Base-by-base conservation (phyloP, 352 stramenopile genomes). In the Thalassiosira mediterranea region DNA sequence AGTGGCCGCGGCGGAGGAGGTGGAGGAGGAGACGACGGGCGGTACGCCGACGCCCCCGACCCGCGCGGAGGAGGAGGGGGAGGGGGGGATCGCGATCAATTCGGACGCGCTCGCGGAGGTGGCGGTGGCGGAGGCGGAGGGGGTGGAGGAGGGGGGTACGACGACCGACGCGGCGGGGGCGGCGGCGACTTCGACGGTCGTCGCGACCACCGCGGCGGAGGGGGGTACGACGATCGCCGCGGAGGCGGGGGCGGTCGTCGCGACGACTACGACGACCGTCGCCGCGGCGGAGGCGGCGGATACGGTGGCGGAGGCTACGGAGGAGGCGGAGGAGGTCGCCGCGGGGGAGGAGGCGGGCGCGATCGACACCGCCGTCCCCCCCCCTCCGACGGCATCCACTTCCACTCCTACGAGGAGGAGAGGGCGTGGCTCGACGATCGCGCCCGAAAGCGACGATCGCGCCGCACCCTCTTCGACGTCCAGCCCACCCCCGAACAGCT, bases 381-480 rank as follows among this genome's bases (percentile, higher is more conserved):
- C 17, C 52, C 61, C 17, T 51, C 51, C 48, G 44, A 37, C 44
- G 49, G 66, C 17, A 65, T 64, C 31, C 38, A 74, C 38, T 76
- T 73, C 37, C 68, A 85, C 25, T 91, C 84, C 4, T 90, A 77
- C 37, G 80, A 91, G 79, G 84, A 93, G 67, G 87, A 93, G 79
- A 56, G 63, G 21, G 83, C 79, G 0, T 93, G 84, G 84, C 75
- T 89, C 2, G 70, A 86, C 19, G 75, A 89, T 13, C 79, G 84
- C 34, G 74, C 84, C 25, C 60, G 83, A 7, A 88, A 88, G 53
- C 74, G 87, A n/a, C 65, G 79, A n/a, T 62, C 68, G 0, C 66
- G 87, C 21, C 66, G 72, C 28, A 81, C 61, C 37, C 71, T 84
- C 8, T 93, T 90, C 58, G 87, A 93, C 74, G 59, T 90, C 1